Evolutionary conservation across 345 rosid species (phyloP).

Genomic region (Turritis glabra): DNA sequence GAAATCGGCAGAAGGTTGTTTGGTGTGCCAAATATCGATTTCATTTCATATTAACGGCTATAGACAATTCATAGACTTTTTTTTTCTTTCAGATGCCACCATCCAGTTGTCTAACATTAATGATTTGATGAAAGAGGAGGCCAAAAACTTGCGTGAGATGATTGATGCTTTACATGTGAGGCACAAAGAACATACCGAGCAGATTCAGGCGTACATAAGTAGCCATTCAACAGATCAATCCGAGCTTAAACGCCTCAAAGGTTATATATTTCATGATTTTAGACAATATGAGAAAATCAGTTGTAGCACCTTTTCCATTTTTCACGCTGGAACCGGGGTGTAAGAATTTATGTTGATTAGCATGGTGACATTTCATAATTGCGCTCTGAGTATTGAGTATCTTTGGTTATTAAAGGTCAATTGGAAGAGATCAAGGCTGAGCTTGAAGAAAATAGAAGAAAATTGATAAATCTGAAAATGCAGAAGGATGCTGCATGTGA

Average conservation of each 20-base stretch:
- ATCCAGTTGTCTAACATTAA: slow-evolving; percentile 64
- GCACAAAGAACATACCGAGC: slow-evolving; percentile 59
- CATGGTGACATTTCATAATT: slow-evolving; percentile 23
- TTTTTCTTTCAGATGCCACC: slow-evolving; percentile 51
- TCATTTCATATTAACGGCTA: background rate
- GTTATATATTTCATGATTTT: slow-evolving; percentile 40
- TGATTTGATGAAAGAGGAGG: slow-evolving; percentile 85
- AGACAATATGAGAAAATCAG: slow-evolving; percentile 7
- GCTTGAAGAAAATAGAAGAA: slow-evolving; percentile 93
- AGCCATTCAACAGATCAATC: slow-evolving; percentile 64
- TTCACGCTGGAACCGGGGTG: background rate
- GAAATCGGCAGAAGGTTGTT: slow-evolving; percentile 67
- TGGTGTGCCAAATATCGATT: slow-evolving; percentile 26
- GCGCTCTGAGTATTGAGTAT: slow-evolving; percentile 21
- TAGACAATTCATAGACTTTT: background rate
- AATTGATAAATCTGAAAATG: slow-evolving; percentile 73
- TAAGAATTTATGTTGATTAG: background rate
- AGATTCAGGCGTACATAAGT: slow-evolving; percentile 51
- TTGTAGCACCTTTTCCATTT: slow-evolving; percentile 3
- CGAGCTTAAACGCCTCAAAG: slow-evolving; percentile 73
- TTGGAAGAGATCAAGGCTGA: slow-evolving; percentile 84
- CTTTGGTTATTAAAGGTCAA: slow-evolving; percentile 58
- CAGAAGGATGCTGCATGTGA: slow-evolving; percentile 80
- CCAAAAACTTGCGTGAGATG: slow-evolving; percentile 55
- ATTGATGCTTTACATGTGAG: slow-evolving; percentile 63